Percentiles rank a stretch among this genome's conserved stretches.
Evolutionary conservation across 306 rosid genomes (phyloP).

Genomic region (Castanea mollissima): DNA sequence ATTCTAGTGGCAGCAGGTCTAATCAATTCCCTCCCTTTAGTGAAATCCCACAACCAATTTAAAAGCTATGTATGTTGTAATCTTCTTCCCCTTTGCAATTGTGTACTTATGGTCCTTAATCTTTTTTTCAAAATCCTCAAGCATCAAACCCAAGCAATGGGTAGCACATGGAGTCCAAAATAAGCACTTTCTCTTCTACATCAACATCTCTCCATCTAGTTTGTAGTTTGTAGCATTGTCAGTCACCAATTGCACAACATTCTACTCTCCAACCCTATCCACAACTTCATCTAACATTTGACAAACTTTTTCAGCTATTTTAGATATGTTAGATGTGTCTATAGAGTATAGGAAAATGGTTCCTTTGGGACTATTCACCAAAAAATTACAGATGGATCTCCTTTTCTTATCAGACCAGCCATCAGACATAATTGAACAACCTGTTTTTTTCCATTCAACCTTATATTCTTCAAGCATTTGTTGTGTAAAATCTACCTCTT

Average conservation of each 20-base stretch:
- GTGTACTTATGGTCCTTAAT: neutral
- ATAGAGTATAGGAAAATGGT: too few relatives aligned
- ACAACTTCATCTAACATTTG: neutral
- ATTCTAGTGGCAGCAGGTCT: neutral
- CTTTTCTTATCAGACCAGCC: too few relatives aligned
- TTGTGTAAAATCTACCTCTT: too few relatives aligned
- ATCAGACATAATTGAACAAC: too few relatives aligned
- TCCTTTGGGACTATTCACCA: too few relatives aligned
- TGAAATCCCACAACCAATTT: neutral
- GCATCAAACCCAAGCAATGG: neutral
- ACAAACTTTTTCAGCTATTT: neutral
- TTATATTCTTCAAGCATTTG: too few relatives aligned
- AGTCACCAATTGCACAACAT: neutral
- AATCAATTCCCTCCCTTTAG: neutral
- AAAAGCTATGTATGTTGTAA: neutral
- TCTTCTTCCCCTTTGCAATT: neutral
- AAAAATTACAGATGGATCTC: too few relatives aligned
- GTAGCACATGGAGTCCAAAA: neutral
- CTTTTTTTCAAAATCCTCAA: neutral
- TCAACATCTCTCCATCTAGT: neutral
- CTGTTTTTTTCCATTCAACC: too few relatives aligned
- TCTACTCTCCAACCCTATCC: neutral
- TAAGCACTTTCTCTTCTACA: neutral
- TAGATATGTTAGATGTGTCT: neutral
- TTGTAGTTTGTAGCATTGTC: neutral